phyloP scores from a whole-genome alignment of 2,329 filamentous ascomycete genomes.

The Colletotrichum sp. region DNA sequence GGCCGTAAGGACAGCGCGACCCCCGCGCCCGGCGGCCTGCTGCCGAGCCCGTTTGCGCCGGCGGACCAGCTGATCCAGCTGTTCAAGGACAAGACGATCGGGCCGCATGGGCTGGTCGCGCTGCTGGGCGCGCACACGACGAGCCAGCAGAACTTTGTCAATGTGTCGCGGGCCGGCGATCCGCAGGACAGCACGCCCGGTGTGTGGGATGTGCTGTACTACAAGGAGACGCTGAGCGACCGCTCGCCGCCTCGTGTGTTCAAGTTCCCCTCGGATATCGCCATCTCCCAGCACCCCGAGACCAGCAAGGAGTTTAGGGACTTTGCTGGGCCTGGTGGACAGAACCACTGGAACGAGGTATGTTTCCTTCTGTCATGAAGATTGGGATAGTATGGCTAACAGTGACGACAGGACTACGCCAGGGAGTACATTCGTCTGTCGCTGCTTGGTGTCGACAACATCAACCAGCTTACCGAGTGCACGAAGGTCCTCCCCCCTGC shows the following conservation, averaged over 20 bases:
- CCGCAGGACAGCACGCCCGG: slow-evolving; percentile 59
- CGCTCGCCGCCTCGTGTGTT: slow-evolving; percentile 40
- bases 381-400: neutral
- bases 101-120: slow-evolving; percentile 53
- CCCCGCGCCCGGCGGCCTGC: slow-evolving; percentile 41
- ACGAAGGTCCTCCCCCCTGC: slow-evolving; percentile 52
- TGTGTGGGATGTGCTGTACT: slow-evolving; percentile 59
- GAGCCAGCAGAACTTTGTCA: slow-evolving; percentile 52
- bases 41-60: slow-evolving; percentile 47
- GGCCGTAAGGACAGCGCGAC: slow-evolving; percentile 52
- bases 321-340: slow-evolving; percentile 38
- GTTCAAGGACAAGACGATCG: slow-evolving; percentile 60
- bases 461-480: slow-evolving; percentile 61
- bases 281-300: slow-evolving; percentile 39
- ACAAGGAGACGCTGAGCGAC: slow-evolving; percentile 40
- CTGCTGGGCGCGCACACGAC: slow-evolving; percentile 61
- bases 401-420: slow-evolving; percentile 47
- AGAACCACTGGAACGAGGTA: slow-evolving; percentile 47
- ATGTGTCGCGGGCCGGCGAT: slow-evolving; percentile 42
- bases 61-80: slow-evolving; percentile 52
- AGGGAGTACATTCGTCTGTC: slow-evolving; percentile 60
- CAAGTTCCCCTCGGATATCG: slow-evolving; percentile 47
- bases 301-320: slow-evolving; percentile 41
- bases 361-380: neutral
- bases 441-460: slow-evolving; percentile 62